Evolutionary conservation across 2,329 filamentous ascomycete genomes (phyloP), one percentile per base, ranked within the genome.

Genomic region (Fusarium compactum): DNA sequence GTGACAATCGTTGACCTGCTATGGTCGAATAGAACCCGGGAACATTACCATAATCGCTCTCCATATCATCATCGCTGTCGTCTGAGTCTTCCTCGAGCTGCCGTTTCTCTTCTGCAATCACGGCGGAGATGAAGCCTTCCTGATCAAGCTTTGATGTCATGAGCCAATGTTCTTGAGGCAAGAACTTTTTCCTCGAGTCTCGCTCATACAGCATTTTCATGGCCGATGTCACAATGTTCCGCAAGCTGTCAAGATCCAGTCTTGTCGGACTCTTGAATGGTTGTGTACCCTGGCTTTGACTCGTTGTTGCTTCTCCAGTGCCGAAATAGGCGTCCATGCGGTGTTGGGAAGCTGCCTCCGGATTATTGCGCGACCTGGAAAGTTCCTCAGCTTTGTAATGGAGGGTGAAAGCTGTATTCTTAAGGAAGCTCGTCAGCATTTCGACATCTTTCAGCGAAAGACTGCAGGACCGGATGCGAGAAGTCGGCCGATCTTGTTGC

Each of bases 121-220:
- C 95, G 3, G 93, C 91, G 11, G 89, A 86, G 47, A 97, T 92
- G 76, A 98, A 98, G 0, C 91, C 89, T 67, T 92, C 90, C 91
- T 97, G 96, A 75, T 98, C 92, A 61, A 98, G 93, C 65, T 90
- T 91, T 1, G 84, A 85, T 3, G 92, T 96, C 95, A 98, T 98
- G 38, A 98, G 85, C 96, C 96, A 99, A 78, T 97, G 95, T 51
- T 90, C 88, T n/a, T 86, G 82, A 3, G 94, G 92, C 24, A 98
- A 82, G 77, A 98, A 98, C 30, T 88, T 90, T 24, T 95, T 89
- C 64, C 96, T 87, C 10, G 96, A 99, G 79, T 98, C 95, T 78
- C 95, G 87, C 80, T 98, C 95, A 77, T 98, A 98, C 11, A 98
- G 84, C 86, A 97, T 95, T 60, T 92, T 91, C 76, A 98, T 85